Evolutionary conservation across 768 basidiomycete species (phyloP), one percentile per base, ranked within the genome.

Genomic region (Termitomyces sp.): DNA sequence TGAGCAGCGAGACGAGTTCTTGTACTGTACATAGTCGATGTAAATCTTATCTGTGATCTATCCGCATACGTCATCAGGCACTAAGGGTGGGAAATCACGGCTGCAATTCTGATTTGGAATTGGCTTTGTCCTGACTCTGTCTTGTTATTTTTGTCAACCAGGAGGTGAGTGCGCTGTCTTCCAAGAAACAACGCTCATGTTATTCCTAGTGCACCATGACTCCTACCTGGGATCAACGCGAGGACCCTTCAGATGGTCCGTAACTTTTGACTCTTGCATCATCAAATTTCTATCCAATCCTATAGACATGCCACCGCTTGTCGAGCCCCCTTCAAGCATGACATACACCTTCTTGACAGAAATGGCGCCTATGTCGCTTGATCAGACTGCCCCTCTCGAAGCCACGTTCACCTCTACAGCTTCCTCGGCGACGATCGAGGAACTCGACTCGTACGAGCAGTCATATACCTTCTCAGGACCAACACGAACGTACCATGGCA

Each of bases 401-500:
- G n/a, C n/a, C 13, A 20, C n/a, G 6, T 20, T 14, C 5, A 26
- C 46, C 4, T 26, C 46, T 20, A 20, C n/a, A 46, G 44, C 10
- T 23, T 23, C 46, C 13, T 28, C 23, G 2, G 47, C 48, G 5
- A 4, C 32, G 26, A 50, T 50, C 1, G 50, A 51, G 33, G 50
- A 50, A 16, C 18, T 50, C 6, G 30, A 30, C 16, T 49, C 48
- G 10, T 28, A 1, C 18, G 26, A 48, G 14, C 28, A 46, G 5
- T 5, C 44, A 4, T 14, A 50, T 30, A 12, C n/a, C n/a, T 14
- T 16, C 14, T 1, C 36, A 5, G 38, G 36, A 16, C 38, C 52
- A 18, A 12, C 18, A 0, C 79, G 79, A 35, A 60, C 69, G 14
- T 80, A 77, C 58, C 85, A 87, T 67, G 78, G 77, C 56, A 87